Base-by-base conservation (phyloP, 2,329 filamentous ascomycete genomes). In the Sarocladium brachiariae region DNA sequence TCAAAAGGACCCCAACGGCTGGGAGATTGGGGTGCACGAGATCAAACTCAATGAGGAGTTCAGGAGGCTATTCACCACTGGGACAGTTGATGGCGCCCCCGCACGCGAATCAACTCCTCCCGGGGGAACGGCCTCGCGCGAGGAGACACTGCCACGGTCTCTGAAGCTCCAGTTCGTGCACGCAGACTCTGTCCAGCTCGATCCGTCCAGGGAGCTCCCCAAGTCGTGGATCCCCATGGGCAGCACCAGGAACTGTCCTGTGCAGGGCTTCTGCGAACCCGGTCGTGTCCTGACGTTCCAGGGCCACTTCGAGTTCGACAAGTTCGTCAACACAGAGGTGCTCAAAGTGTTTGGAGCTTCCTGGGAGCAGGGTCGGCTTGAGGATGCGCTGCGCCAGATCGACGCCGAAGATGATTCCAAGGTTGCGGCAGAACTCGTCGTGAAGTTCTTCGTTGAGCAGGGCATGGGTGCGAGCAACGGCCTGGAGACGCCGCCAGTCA, bases 281-380 rank as follows among this genome's bases (percentile, higher is more conserved):
- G 64, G 65, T 0, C 58, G 67, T 1, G 57, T 73, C 0, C 57
- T 74, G 16, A 73, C 69, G 0, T 65, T 65, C 23, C 69, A 72
- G 43, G 70, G 70, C 0, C 69, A 72, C 53, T 70, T 69, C 19
- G 70, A 73, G 51, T 74, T 73, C 56, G 66, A 72, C 53, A 51
- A 58, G 0, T 70, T 69, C 50, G 58, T 72, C 9, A 71, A 68
- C 48, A 56, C 59, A 0, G 66, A 71, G 58, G 65, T 60, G 1
- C 51, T 70, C 19, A 64, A 64, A 49, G 58, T 63, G 1, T 69
- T 69, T 51, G 65, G 66, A 2, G 51, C 52, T 2, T 49, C 48
- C 11, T 59, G 57, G 57, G 53, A 57, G 2, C 34, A 54, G 7
- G 27, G 27, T 2, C 37, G 35, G 4, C 50, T 52, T 6, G 50